Evolutionary conservation across 129 eudicot species (phyloP).

Genomic region (Saposhnikovia divaricata): DNA sequence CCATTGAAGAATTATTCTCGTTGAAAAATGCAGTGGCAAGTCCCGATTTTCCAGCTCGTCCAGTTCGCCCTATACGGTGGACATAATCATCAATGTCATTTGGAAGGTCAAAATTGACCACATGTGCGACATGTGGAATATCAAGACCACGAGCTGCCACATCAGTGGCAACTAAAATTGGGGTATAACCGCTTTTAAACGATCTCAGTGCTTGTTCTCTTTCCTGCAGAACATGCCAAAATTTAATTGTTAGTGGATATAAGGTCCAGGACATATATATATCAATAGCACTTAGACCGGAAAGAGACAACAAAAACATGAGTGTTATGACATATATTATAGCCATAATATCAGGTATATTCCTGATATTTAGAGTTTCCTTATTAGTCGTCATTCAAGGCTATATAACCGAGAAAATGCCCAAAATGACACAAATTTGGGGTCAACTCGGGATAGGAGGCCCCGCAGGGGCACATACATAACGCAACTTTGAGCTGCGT

Average conservation of each 20-base stretch:
- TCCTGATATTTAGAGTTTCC: too few species aligned
- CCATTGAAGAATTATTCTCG: conserved; percentile 68
- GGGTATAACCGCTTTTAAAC: conserved; percentile 76
- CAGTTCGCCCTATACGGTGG: conserved; percentile 93
- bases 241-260: not conserved
- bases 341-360: too few species aligned
- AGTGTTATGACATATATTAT: too few species aligned
- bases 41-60: conserved; percentile 90
- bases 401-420: too few species aligned
- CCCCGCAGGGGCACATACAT: too few species aligned
- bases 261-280: not conserved
- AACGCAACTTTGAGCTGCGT: too few species aligned
- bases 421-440: too few species aligned
- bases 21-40: conserved; percentile 91
- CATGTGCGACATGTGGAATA: conserved; percentile 90
- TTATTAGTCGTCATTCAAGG: too few species aligned
- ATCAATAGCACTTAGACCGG: not conserved
- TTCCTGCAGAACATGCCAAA: conserved; percentile 46
- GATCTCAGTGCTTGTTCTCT: conserved; percentile 82
- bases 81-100: conserved; percentile 93
- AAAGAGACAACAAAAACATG: not conserved
- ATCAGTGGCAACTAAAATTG: conserved; percentile 87
- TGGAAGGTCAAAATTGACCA: conserved; percentile 92
- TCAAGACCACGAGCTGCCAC: conserved; percentile 98
- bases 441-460: too few species aligned